Percentiles rank a stretch among this genome's conserved stretches.
Conservation (phyloP, 176 grass and related monocot species). For the Alloteropsis semialata region DNA sequence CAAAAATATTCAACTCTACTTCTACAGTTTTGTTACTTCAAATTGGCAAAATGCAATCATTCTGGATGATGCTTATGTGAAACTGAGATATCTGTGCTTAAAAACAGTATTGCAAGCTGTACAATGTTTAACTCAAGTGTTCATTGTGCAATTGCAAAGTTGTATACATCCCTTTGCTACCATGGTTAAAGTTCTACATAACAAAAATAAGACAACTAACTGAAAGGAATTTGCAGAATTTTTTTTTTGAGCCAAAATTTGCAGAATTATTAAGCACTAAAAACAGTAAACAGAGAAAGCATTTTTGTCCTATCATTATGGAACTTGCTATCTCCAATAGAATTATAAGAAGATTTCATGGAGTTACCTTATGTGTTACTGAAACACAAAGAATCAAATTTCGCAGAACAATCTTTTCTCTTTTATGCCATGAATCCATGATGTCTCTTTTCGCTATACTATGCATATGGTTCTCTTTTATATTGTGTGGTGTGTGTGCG, state of each 20-base stretch:
- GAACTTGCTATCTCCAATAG: not conserved
- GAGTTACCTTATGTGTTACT: not conserved
- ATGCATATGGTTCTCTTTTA: not conserved
- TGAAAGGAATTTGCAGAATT: no score
- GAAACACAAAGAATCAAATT: not conserved
- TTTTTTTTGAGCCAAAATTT: no score
- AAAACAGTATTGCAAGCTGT: not conserved
- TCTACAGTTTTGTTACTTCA: not conserved
- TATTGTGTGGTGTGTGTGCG: not conserved
- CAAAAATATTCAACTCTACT: not conserved
- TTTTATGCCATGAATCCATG: not conserved
- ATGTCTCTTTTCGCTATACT: not conserved
- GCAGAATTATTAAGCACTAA: not conserved
- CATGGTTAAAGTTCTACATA: not conserved
- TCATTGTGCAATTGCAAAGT: not conserved
- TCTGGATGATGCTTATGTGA: not conserved
- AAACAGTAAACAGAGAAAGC: not conserved
- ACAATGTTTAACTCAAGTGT: not conserved
- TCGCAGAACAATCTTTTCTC: not conserved
- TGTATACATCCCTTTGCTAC: not conserved
- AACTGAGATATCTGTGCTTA: not conserved
- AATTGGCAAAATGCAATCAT: not conserved
- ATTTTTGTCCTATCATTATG: not conserved
- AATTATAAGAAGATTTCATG: not conserved
- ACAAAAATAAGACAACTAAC: constrained; percentile 4